Base-by-base conservation (phyloP, 2,329 filamentous ascomycete genomes). In the Purpureocillium lavendulum region DNA sequence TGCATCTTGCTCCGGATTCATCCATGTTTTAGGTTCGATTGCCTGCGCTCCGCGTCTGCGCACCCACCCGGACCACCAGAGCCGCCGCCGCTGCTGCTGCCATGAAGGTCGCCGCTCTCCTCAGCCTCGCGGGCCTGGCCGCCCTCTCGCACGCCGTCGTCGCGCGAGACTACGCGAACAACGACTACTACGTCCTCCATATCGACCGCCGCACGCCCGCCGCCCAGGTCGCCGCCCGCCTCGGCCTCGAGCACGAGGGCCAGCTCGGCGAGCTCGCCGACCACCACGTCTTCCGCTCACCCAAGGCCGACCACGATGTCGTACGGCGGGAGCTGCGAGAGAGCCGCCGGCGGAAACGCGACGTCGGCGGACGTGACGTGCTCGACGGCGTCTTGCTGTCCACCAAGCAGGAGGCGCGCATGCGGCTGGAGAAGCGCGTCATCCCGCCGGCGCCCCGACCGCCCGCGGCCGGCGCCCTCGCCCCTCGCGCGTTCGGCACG, bases 101-200 rank as follows among this genome's bases (percentile, higher is more conserved):
- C 40, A 78, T 78, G 74, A 77, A 69, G 62, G 49, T 69, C 46
- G 55, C 64, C 44, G 66, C 73, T 44, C 50, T 77, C 38, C 54
- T 83, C 42, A 66, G 71, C 59, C 64, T 77, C 36, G 59, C 70
- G 40, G 66, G 73, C 60, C 61, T 79, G 35, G 64, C 71, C 44
- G 62, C 61, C 43, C 53, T 71, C 54, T 61, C 69, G 44, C 62
- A 68, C 41, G 67, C 71, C 24, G 59, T 69, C 34, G 59, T 77
- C 33, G 66, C 71, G 46, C 82, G 85, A 51, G 75, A 92, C 56
- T 86, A 94, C 69, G 75, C 84, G 36, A 71, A 75, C 30, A 79
- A 88, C 62, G 90, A 98, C 62, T 97, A 94, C 66, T 96, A 97
- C 60, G 88, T 94, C 47, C 71, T 98, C 35, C 85, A 96, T 49